Conservation (phyloP, 169 alveolate species). For the Plasmodium gonderi region DNA sequence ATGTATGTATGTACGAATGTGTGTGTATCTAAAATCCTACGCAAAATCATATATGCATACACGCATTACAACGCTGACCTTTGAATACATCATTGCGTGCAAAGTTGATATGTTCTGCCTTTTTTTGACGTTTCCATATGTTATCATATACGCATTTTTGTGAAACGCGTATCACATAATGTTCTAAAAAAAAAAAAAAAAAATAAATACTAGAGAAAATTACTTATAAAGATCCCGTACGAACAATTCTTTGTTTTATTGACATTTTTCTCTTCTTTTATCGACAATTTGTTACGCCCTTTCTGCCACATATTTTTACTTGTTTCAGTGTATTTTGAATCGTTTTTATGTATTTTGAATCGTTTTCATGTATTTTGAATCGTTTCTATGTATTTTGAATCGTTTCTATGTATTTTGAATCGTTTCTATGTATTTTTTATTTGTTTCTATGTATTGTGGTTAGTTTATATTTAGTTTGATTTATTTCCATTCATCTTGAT, state of each 20-base stretch:
- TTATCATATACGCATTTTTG: neutral
- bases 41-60: neutral
- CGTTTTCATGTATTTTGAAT: no score
- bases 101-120: neutral
- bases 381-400: no score
- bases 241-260: neutral
- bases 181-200: no score
- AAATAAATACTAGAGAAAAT: no score
- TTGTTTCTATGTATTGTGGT: no score
- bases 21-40: neutral
- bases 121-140: neutral
- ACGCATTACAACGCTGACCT: no score
- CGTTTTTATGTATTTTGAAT: neutral
- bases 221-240: neutral
- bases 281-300: neutral
- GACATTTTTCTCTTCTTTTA: neutral
- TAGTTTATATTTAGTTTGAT: neutral
- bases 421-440: no score
- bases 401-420: no score
- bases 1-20: neutral
- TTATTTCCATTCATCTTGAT: neutral
- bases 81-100: neutral
- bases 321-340: neutral
- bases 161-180: no score
- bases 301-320: neutral